Base-by-base conservation (phyloP, 495 filamentous ascomycete species). In the Antarctomyces pellizariae region DNA sequence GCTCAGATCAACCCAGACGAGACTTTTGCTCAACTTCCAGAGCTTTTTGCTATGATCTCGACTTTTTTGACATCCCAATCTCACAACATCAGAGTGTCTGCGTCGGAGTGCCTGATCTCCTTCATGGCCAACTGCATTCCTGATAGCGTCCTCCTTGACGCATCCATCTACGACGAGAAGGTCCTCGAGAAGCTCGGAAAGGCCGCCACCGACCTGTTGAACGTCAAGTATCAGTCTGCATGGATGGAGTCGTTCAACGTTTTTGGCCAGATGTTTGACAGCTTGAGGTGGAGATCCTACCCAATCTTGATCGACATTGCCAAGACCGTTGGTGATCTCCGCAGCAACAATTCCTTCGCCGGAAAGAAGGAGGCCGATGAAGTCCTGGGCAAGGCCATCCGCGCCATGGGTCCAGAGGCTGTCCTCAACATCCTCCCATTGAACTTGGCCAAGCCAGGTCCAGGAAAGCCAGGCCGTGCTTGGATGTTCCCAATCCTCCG, bases 181-280 rank as follows among this genome's bases (percentile, higher is more conserved):
- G 57, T 71, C 0, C 52, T 97, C 7, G 67, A 74, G 41, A 73
- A 74, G 36, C 41, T 97, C 15, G 70, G 71, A 3, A 62, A 61
- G 35, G 55, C 57, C 1, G 65, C 71, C 0, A 63, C 60, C 18
- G 63, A 68, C 27, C 62, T 95, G 14, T 56, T 97, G 9, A 80
- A 65, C 27, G 67, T 93, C 7, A 84, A 82, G 40, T 95, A 78
- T 43, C 86, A 95, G 45, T 64, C 69, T 10, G 86, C 89, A 1
- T 97, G 86, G 89, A 67, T 73, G 52, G 84, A 95, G 43, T 75
- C 89, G 5, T 93, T 95, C 52, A 79, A 73, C 37, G 73, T 95
- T 6, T 59, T 89, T 26, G 68, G 66, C n/a, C 72, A 75, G 16
- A 70, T 84, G 45, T 86, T 95, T 34, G 74, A 86, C 30, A 60